Base-by-base conservation (phyloP, 2,329 filamentous ascomycete species). In the Diaporthe caulivora region DNA sequence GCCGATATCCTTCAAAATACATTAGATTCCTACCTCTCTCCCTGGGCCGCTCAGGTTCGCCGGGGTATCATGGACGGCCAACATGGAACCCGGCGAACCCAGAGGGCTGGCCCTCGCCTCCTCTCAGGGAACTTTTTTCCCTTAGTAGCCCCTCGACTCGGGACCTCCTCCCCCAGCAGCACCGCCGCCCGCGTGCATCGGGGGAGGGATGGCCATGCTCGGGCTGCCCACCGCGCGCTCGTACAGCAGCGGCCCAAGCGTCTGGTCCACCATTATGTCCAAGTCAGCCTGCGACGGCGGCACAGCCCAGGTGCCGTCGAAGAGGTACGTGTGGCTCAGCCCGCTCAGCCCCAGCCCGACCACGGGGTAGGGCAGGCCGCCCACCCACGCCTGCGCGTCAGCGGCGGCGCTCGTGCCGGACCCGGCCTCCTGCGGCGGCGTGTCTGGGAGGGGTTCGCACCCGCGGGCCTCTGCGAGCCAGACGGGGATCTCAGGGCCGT, bases 381-480 rank as follows among this genome's bases (percentile, higher is more conserved):
- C 17, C 65, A 34, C 10, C 57, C 24, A 71, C 9, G 47, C 34
- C 9, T 58, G 53, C 2, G n/a, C 31, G 17, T 53, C 54, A 2
- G 34, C 42, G n/a, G 29, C 3, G 29, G 26, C 10, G 49, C 9
- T 10, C 11, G 11, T 6, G 6, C 37, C 37, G 6, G 37, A 5
- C 8, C 37, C 37, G 6, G 37, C 6, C 8, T 57, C 60, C 24
- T 72, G 70, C 18, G 44, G 53, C 4, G 70, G 60, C 15, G 55
- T 40, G 11, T 70, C 42, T 8, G 64, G 64, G 5, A 49, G 42
- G 2, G 72, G 72, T 17, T 74, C 73, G 55, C 44, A 70, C 4
- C 58, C 73, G 5, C 72, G 74, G 6, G 70, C 73, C 58, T 76
- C 73, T 21, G 74, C 70, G 13, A 76, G 73, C 55, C 47, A 70